Evolutionary conservation across 371 early-diverging fungal species (phyloP), one percentile per base, ranked within the genome.

Genomic region (Lichtheimia ramosa): DNA sequence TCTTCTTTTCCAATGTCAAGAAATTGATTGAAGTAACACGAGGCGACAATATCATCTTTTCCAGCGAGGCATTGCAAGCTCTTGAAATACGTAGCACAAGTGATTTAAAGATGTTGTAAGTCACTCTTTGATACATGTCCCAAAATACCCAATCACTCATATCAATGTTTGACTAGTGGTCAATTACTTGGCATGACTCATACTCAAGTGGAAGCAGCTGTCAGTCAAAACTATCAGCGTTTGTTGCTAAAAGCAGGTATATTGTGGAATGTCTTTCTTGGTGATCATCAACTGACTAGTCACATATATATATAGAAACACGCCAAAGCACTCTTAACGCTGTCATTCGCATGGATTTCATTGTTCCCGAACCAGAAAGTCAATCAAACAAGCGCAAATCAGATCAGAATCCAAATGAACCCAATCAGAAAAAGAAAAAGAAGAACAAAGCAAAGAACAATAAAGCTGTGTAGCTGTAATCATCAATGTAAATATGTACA

Each of bases 21-120:
- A 65, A 82, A 43, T 66, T 97, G 54, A 80, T 97, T 46, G 83
- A 94, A 28, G 89, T 87, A 0, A 92, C 95, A 1, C 80, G 89
- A 43, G 97, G 96, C n/a, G 83, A 87, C 48, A 88, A 94, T 62
- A 61, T 97, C n/a, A 83, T 97, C n/a, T 70, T 96, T 56, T 79
- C 91, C 5, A 90, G 93, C 59, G 95, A 84, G 54, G 95, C 95
- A 1, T 66, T 75, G 61, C 72, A 73, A 54, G 91, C 90, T 15
- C 77, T 96, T 61, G 94, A 95, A 24, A 67, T 95, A 41, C 83
- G 93, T 42, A 83, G 92, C 49, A 90, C 95, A 3, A 83, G 87
- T 42, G 98, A 97, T 70, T 75, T 97, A 24, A 82, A 89, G 21
- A 92, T 93, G 65, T 71, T 97, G 89, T 91, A 79, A 80, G 87